Evolutionary conservation across 305 asterid genomes (phyloP), one percentile per base, ranked within the genome.

Genomic region (Fraxinus baroniana): DNA sequence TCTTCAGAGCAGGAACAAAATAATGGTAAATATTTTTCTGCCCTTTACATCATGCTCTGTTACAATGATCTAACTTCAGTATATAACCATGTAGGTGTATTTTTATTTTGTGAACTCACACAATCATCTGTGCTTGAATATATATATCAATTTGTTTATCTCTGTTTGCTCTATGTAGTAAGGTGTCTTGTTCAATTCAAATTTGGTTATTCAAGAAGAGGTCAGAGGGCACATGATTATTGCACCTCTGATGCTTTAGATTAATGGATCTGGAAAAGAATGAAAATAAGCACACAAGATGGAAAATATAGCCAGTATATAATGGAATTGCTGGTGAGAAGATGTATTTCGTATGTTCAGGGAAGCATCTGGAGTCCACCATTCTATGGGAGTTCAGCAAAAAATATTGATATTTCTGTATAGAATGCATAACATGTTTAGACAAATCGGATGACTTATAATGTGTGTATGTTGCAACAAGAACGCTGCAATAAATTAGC

Each of bases 21-120:
- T 78, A 88, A 86, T 82, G 95, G 98, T 94, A 85, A 83, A 86
- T 84, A 2, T 15, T 30, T 71, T 71, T 77, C 41, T 79, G 18
- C 17, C n/a, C 35, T 79, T 68, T 81, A 0, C 46, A 78, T 46
- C 44, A 76, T 57, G 1, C 36, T 32, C 12, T 46, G 74, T 24
- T 52, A 77, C 72, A 3, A 80, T 15, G 76, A 71, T 71, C 75
- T 70, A 17, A 71, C 24, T 32, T 13, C 2, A 30, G 32, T 30
- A 33, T 17, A 71, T 71, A 71, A 46, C 41, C 72, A 17, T 32
- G 26, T 46, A 28, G 26, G 4, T 33, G 71, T 71, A 33, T 5
- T 71, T 15, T 6, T 80, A 46, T 55, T 10, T 49, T 37, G 20
- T 70, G 80, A 52, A 52, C 32, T 17, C 44, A 44, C 41, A 2